Evolutionary conservation across 176 grass and related monocot species (phyloP), one percentile per base, ranked within the genome.

Genomic region (Carex pumila): DNA sequence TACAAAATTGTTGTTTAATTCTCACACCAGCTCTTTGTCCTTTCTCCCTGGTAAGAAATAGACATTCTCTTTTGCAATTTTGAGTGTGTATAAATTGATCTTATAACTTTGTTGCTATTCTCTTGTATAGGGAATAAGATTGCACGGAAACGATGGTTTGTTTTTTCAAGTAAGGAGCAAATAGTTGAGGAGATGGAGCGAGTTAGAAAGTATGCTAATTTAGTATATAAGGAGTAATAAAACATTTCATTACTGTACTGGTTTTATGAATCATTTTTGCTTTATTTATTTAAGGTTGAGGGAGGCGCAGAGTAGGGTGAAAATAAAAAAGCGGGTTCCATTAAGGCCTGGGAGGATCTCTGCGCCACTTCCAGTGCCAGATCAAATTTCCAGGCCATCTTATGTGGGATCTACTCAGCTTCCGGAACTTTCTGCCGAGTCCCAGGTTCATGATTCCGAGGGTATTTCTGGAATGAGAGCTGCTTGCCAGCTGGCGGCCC

Each of bases 401-500:
- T 97, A 94, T 82, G 95, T 90, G 22, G 87, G 92, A 67, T 85
- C 92, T 61, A 90, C 84, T 65, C 61, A 55, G 34, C 69, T 88
- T 7, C 90, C 88, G 79, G 95, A 92, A 83, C 84, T 97, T 83
- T 88, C 56, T 81, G 81, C 56, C 15, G 58, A 75, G 15, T 86
- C 39, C 73, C 86, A 94, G 88, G 49, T 94, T 79, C 90, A 90
- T 36, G 86, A 90, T 39, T 86, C 88, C 34, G 84, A 93, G 79
- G 89, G 89, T 19, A 92, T 97, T 82, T 59, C 87, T 82, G 84
- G 86, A 86, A 93, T 94, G 85, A 97, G 87, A 91, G 92, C 92
- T 87, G 92, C 92, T 81, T 94, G 92, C 75, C 90, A 93, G 85
- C 87, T 97, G 85, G 95, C 90, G 30, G 92, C 92, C 7, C 71